phyloP scores from a whole-genome alignment of 345 rosid genomes.

The Arabidopsis suecica region DNA sequence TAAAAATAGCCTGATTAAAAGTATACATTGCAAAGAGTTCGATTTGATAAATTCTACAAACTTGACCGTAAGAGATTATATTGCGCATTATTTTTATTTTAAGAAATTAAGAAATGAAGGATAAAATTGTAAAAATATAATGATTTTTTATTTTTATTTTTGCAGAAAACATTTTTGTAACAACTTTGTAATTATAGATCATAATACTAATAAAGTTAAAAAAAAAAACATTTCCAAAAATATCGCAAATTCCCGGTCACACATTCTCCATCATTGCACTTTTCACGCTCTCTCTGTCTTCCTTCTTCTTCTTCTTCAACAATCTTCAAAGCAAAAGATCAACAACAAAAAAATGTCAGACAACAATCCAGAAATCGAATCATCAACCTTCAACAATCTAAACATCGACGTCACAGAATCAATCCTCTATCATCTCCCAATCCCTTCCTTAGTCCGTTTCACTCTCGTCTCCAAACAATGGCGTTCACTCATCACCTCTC shows the following conservation, averaged over 20 bases:
- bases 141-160: too few relatives aligned
- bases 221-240: too few relatives aligned
- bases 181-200: too few relatives aligned
- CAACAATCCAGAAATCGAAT: slow-evolving; percentile 30
- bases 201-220: too few relatives aligned
- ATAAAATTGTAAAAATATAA: too few relatives aligned
- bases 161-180: too few relatives aligned
- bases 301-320: not conserved
- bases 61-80: too few relatives aligned
- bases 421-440: slow-evolving; percentile 73
- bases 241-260: slow-evolving; percentile 27
- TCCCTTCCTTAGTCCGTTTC: slow-evolving; percentile 75
- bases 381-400: slow-evolving; percentile 52
- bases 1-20: too few relatives aligned
- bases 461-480: slow-evolving; percentile 76
- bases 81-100: too few relatives aligned
- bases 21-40: too few relatives aligned
- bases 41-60: too few relatives aligned
- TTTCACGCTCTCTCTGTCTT: slow-evolving; percentile 16
- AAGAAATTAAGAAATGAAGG: too few relatives aligned
- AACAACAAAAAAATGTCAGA: slow-evolving; percentile 45
- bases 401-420: slow-evolving; percentile 61
- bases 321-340: not conserved
- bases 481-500: slow-evolving; percentile 58
- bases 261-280: slow-evolving; percentile 37